Evolutionary conservation across 2,329 filamentous ascomycete genomes (phyloP).

Genomic region (Alternaria burnsii): DNA sequence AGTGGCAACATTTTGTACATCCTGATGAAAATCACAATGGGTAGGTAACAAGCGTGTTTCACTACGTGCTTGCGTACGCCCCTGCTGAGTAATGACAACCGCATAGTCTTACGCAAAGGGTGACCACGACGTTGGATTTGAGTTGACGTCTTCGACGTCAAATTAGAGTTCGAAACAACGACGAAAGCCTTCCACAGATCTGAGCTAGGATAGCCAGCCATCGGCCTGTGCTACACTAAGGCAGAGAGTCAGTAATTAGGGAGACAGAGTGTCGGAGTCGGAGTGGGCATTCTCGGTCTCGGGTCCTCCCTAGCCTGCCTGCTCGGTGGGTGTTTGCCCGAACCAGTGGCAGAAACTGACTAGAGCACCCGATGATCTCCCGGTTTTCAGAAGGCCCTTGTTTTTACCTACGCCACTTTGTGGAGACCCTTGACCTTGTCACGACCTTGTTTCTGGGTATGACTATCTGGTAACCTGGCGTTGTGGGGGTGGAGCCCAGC

Average conservation of each 20-base stretch:
- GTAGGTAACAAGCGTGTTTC: not conserved
- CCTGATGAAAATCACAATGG: not conserved
- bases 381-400: slow-evolving; percentile 10
- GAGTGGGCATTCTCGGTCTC: slow-evolving; percentile 1
- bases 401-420: slow-evolving; percentile 12
- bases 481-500: slow-evolving; percentile 6
- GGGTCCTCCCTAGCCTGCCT: slow-evolving; percentile 6
- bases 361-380: slow-evolving; percentile 5
- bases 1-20: not conserved
- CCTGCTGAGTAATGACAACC: not conserved
- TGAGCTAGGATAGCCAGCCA: slow-evolving; percentile 10
- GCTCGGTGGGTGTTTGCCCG: slow-evolving; percentile 13
- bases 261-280: slow-evolving; percentile 6
- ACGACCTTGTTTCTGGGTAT: slow-evolving; percentile 2
- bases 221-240: slow-evolving; percentile 11
- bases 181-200: not conserved
- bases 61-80: not conserved
- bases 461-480: not conserved
- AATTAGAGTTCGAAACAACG: slow-evolving; percentile 4
- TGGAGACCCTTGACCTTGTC: slow-evolving; percentile 8
- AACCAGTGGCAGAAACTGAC: slow-evolving; percentile 10
- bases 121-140: not conserved
- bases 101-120: not conserved
- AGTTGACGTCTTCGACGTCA: not conserved
- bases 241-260: slow-evolving; percentile 1